Base-by-base conservation (phyloP, 2,329 filamentous ascomycete genomes). In the Tolypocladium capitatum region DNA sequence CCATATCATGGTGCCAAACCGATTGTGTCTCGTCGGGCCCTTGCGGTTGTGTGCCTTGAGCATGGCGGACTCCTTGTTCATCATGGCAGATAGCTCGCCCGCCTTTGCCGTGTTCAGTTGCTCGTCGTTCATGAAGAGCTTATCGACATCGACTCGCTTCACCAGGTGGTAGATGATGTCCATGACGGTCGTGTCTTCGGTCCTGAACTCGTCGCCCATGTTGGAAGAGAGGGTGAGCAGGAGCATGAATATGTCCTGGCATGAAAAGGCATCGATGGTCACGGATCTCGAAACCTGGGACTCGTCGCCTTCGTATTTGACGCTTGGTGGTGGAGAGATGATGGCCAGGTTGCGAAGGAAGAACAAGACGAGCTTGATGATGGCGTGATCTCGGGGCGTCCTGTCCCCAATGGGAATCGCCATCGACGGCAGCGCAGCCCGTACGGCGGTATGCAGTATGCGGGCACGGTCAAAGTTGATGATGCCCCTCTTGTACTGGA, bases 1-100 rank as follows among this genome's bases (percentile, higher is more conserved):
- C 90, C 91, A 97, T 32, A 96, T 81, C 86, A 97, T 97, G 11
- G 90, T 94, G 3, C 92, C 92, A 59, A 97, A 98, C 32, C 92
- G 80, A 56, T 90, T 94, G 64, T 98, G 92, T 43, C 92, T 75
- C 3, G 88, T 90, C 0, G 90, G 86, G 3, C 85, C 86, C 59
- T 82, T 82, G 55, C 81, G 83, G 47, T 84, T 83, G 57, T 89
- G 84, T 44, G 83, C 77, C 56, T 83, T 80, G 47, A 87, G 73
- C 80, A 94, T 86, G n/a, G 82, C 78, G 2, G 82, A 81, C 65
- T 98, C 92, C 59, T 92, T 88, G 47, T 78, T 79, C 63, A 96
- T 79, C 58, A 95, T 67, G 16, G 73, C 72, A 21, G 81, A 77
- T 10, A 97, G 73, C 59, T 95, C 88, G 49, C 84, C 73, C 0